These are phyloP conservation scores for Botrytis sinoallii DNA, from an alignment of 2,329 filamentous ascomycete genomes.

Conservation along the genomic window DNA sequence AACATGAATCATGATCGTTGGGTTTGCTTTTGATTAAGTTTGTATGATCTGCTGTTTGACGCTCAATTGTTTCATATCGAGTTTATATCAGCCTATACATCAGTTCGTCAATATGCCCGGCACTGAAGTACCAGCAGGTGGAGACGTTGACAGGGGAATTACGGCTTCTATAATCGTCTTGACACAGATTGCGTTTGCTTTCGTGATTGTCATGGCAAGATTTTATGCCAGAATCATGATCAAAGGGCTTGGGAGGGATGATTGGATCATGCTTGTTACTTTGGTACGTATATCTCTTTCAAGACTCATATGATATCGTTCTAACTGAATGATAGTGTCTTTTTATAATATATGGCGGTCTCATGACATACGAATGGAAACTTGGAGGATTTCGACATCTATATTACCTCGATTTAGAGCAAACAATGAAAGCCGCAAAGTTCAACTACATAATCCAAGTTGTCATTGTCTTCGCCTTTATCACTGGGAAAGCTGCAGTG, in stretches of 20 bases:
- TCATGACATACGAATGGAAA: slow-evolving; percentile 10
- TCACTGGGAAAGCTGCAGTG: slow-evolving; percentile 14
- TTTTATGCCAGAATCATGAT: slow-evolving; percentile 15
- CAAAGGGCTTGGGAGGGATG: slow-evolving; percentile 11
- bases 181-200: slow-evolving; percentile 4
- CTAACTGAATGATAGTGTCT: neutral
- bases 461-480: neutral
- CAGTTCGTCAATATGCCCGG: neutral
- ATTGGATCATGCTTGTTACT: slow-evolving; percentile 18
- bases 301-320: neutral
- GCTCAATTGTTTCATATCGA: neutral
- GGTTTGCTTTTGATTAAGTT: neutral
- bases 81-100: neutral
- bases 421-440: slow-evolving; percentile 1
- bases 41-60: neutral
- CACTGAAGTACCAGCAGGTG: neutral
- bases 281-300: neutral
- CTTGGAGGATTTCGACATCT: slow-evolving; percentile 18
- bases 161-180: slow-evolving; percentile 5
- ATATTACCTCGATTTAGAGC: neutral
- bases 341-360: slow-evolving; percentile 6
- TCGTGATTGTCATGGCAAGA: slow-evolving; percentile 14
- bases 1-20: neutral
- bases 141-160: slow-evolving; percentile 9
- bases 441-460: slow-evolving; percentile 15